Evolutionary conservation across 2,329 filamentous ascomycete genomes (phyloP), one percentile per base, ranked within the genome.

Genomic region (Colletotrichum magnum): DNA sequence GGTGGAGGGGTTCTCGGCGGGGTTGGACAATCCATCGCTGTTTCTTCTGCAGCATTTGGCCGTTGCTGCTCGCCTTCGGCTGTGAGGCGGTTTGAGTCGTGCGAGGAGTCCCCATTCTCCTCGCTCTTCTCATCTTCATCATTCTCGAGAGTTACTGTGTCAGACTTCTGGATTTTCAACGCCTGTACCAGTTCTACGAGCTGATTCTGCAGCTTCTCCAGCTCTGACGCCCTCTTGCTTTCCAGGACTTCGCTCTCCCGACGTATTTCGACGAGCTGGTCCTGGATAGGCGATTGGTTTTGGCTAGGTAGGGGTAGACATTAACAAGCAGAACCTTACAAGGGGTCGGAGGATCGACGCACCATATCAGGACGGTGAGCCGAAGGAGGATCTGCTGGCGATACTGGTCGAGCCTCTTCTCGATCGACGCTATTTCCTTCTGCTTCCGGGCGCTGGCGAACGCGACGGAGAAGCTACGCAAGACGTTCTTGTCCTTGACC

Each of bases 361-460:
- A 65, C 54, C 18, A 26, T 4, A 66, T 54, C 15, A 66, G 39
- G 2, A 66, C n/a, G 9, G 26, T 48, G 4, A 60, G 26, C n/a
- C 56, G 54, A 32, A 60, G 28, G 5, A 66, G 13, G 2, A 66
- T 32, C 15, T 66, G 63, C 21, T 58, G 28, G 15, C 63, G 56
- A 18, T 60, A 66, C 16, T 24, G 16, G 7, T 54, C n/a, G 24
- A 66, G 15, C 13, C 47, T 26, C 7, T 54, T 32, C 56, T 60
- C 63, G 28, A 66, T 41, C 4, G 48, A 21, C 3, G 24, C 57
- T 6, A 66, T n/a, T 2, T 66, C 48, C 15, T 60, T 60, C 26
- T 47, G 50, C 56, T 66, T 66, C 7, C 63, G 56, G 2, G 58
- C 36, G 26, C 24, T 28, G 32, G 36, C 51, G 21, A 56, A 66